Evolutionary conservation across 1,284 basidiomycete species (phyloP), one percentile per base, ranked within the genome.

Genomic region (Leccinum griseonigrum): DNA sequence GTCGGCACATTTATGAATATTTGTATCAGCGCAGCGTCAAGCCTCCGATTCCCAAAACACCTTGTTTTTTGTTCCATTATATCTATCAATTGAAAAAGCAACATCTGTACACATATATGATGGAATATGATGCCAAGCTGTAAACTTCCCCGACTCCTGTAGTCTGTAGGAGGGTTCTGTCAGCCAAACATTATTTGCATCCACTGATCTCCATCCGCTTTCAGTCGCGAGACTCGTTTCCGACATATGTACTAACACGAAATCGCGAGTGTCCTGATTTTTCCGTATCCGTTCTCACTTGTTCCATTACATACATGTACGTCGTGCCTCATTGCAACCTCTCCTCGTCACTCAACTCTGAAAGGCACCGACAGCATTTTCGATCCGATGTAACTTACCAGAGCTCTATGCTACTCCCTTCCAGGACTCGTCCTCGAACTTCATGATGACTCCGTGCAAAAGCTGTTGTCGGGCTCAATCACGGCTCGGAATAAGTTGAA

Each of bases 261-360:
- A 88, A 92, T 71, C 80, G 83, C 28, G 77, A 87, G 64, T 79
- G 90, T 63, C 81, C 85, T 0, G 76, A 86, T 57, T 94, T 93
- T 66, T 83, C 89, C 66, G 79, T 95, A 18, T 84, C 84, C 14
- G 77, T 95, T 3, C 75, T 89, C 53, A 90, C 90, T 1, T 92
- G 89, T 68, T 93, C 91, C 3, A 84, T 94, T 58, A 94, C 92
- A 8, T 94, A 92, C 69, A 91, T 91, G 90, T 89, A 66, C 63
- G 79, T 43, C 14, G 26, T 58, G 58, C 14, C 43, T 28, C 40
- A 18, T 54, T 3, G 14, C 43, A n/a, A 8, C 28, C 34, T 57
- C 36, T 18, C 2, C 32, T 9, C 29, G 50, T 63, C 58, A 32
- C 59, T 50, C 53, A 40, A 43, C 36, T 57, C 10, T 55, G 53